Evolutionary conservation across 176 grass and related monocot species (phyloP).

Genomic region (Cymbopogon citratus): DNA sequence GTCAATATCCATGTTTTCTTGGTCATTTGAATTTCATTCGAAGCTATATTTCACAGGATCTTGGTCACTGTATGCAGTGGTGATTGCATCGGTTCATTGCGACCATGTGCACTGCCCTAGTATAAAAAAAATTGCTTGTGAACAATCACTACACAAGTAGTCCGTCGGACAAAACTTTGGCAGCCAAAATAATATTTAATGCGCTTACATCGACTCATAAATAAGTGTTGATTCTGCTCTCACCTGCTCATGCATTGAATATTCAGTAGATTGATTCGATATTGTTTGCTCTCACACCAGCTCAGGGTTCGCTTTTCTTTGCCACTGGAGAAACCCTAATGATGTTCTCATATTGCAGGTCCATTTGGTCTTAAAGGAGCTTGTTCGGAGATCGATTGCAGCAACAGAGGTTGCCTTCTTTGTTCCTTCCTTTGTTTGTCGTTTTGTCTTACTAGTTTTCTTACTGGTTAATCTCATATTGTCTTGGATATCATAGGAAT

Average conservation of each 20-base stretch:
- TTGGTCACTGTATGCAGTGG: not conserved
- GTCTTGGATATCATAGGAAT: conserved; percentile 49
- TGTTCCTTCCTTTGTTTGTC: not conserved
- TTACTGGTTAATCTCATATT: not conserved
- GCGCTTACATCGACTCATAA: not conserved
- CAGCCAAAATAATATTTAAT: not conserved
- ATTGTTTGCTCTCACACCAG: not conserved
- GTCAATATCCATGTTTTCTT: not conserved
- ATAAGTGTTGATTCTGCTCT: not conserved
- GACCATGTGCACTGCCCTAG: not conserved
- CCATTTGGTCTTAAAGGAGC: conserved; percentile 95
- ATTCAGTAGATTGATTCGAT: not conserved
- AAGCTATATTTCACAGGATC: not conserved
- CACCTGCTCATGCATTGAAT: not conserved
- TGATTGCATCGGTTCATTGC: not conserved
- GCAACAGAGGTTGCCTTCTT: conserved; percentile 65
- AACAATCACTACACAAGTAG: not conserved
- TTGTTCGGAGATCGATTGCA: conserved; percentile 83
- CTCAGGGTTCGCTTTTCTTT: not conserved
- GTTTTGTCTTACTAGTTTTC: not conserved
- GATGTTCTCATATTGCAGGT: conserved; percentile 53
- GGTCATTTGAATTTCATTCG: not conserved
- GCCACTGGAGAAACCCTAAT: not conserved
- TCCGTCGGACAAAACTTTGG: not conserved
- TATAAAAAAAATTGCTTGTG: not conserved